A percentile compares a stretch with the other conserved stretches of the same genome.
These are phyloP conservation scores for Schizochytrium sp. DNA, from an alignment of 108 stramenopile species.

Conservation along the genomic window DNA sequence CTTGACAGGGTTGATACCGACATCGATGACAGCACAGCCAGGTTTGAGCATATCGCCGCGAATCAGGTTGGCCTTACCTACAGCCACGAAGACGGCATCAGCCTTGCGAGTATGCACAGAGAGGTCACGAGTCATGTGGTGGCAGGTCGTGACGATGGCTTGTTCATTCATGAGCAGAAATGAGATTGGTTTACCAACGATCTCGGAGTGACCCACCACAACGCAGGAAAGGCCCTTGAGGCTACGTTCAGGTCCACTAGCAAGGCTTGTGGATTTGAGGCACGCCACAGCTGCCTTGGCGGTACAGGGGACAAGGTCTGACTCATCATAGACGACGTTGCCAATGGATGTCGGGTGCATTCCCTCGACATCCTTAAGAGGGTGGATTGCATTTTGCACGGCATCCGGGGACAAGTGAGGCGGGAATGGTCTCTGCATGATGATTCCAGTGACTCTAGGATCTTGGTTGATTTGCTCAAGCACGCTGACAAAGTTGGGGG, in stretches of 20 bases:
- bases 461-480: slow-evolving; percentile 51
- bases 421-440: slow-evolving; percentile 59
- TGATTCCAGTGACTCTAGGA: slow-evolving; percentile 33
- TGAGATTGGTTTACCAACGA: slow-evolving; percentile 44
- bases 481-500: slow-evolving; percentile 19
- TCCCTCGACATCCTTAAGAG: slow-evolving; percentile 56
- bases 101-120: slow-evolving; percentile 57
- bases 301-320: slow-evolving; percentile 55
- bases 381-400: slow-evolving; percentile 48
- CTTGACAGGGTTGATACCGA: slow-evolving; percentile 55
- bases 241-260: slow-evolving; percentile 36
- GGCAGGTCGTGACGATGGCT: slow-evolving; percentile 45
- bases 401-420: slow-evolving; percentile 56
- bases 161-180: slow-evolving; percentile 56
- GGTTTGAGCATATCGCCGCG: slow-evolving; percentile 60
- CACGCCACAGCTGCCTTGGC: slow-evolving; percentile 62
- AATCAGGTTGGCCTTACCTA: slow-evolving; percentile 29
- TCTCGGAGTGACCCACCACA: slow-evolving; percentile 52
- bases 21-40: slow-evolving; percentile 37
- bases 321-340: slow-evolving; percentile 59
- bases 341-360: slow-evolving; percentile 56
- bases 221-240: slow-evolving; percentile 37
- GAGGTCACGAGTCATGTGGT: slow-evolving; percentile 57
- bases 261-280: slow-evolving; percentile 53
- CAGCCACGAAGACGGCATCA: slow-evolving; percentile 54